A percentile compares a stretch with the other conserved stretches of the same genome.
Evolutionary conservation across 2,329 filamentous ascomycete genomes (phyloP).

Genomic region (Hyphodiscus sp.): DNA sequence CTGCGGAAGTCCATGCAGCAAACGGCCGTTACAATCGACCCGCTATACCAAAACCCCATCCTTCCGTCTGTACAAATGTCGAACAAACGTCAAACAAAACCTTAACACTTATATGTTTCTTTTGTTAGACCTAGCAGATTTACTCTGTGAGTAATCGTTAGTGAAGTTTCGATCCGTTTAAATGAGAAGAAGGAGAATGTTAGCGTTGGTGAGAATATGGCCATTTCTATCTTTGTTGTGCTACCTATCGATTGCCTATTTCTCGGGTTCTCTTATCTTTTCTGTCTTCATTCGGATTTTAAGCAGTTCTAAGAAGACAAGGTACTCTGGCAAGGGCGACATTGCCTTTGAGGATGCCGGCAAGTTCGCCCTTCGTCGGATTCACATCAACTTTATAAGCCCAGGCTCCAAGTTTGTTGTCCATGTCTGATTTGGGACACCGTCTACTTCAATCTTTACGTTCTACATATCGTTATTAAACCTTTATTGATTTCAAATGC

Average conservation of each 20-base stretch:
- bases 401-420: background rate
- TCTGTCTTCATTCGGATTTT: background rate
- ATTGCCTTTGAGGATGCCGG: background rate
- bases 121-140: background rate
- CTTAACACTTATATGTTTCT: background rate
- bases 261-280: background rate
- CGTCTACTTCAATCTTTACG: too few relatives aligned
- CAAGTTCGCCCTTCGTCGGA: background rate
- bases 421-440: background rate
- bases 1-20: background rate
- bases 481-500: background rate
- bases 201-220: constrained; percentile 52
- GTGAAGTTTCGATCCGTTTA: constrained; percentile 46
- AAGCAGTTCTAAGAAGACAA: background rate
- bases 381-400: background rate
- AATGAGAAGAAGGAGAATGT: constrained; percentile 50
- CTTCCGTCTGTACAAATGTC: background rate
- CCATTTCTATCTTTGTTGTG: constrained; percentile 2
- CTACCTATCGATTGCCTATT: background rate
- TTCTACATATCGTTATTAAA: too few relatives aligned
- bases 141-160: constrained; percentile 19
- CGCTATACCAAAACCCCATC: too few relatives aligned
- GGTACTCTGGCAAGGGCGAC: background rate
- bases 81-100: too few relatives aligned
- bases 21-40: background rate